Base-by-base conservation (phyloP, 2,329 filamentous ascomycete species). In the Aspergillus fijiensis region DNA sequence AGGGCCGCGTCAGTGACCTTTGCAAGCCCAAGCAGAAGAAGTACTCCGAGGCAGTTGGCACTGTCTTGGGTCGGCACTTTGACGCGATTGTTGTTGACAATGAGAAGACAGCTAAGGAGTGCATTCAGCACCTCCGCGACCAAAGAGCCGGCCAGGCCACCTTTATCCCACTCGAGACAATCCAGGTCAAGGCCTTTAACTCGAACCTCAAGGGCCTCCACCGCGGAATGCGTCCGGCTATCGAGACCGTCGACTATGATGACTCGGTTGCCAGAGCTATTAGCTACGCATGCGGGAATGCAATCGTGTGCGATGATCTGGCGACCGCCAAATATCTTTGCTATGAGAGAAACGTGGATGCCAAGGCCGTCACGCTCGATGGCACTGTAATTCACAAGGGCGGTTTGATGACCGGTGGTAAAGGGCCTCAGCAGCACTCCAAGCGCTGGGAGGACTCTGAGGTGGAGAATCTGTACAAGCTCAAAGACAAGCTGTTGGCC, bases 11-110 rank as follows among this genome's bases (percentile, higher is more conserved):
- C 50, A 91, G 92, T 63, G 92, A 96, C 65, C 85, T 99, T 48
- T 97, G 95, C 79, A 93, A 91, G 66, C 94, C 95, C 1, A 98
- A 97, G 76, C 92, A 97, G 79, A 97, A 96, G 78, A 98, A 97
- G 75, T 99, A 89, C 70, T 91, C 95, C 64, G 91, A 95, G 67
- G 95, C 95, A 50, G 91, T 99, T 64, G 92, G 91, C 69, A 96
- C 92, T 23, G 92, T 96, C 6, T 85, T 99, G 4, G 95, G 95
- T 54, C 87, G 91, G 57, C 91, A 98, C 71, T 96, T 96, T 73
- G 94, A 99, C 74, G 91, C 93, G 0, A 89, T 99, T 49, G 87
- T 99, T 52, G 94, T 98, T 10, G 95, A 99, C 69, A 94, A 92
- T 2, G 92, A 98, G 76, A 96, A 95, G 78, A 95, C 91, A 1